These are phyloP conservation scores for Tripterygium wilfordii DNA, from an alignment of 177 flowering plant genomes.

Conservation along the genomic window DNA sequence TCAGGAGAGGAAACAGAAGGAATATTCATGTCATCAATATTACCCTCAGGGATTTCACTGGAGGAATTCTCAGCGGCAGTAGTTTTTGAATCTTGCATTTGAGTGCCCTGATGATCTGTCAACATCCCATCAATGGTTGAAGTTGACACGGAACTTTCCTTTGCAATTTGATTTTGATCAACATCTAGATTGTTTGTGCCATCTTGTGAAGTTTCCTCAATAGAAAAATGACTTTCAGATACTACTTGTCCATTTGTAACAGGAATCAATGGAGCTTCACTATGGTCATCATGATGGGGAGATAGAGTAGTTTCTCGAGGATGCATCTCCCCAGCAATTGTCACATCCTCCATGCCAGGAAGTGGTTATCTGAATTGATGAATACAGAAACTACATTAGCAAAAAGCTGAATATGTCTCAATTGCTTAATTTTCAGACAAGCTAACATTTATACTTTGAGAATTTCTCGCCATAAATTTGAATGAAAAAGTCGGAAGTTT, in stretches of 20 bases:
- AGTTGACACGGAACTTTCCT: neutral
- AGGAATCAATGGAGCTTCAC: constrained; percentile 9
- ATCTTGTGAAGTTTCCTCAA: constrained; percentile 12
- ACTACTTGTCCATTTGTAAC: constrained; percentile 15
- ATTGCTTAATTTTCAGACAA: too few species aligned
- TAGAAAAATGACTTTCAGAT: constrained; percentile 12
- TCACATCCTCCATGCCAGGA: constrained; percentile 50
- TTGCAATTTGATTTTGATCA: constrained; percentile 8
- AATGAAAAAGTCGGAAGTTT: too few species aligned
- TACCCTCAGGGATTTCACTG: too few species aligned
- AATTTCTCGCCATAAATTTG: too few species aligned
- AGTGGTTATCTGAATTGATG: constrained; percentile 10
- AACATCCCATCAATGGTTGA: constrained; percentile 8
- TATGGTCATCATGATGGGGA: constrained; percentile 14
- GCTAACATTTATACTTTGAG: too few species aligned
- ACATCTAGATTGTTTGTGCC: constrained; percentile 8
- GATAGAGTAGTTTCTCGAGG: constrained; percentile 24
- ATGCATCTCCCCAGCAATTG: constrained; percentile 15
- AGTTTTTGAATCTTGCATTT: constrained; percentile 4
- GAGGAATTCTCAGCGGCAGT: neutral
- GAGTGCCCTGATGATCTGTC: constrained; percentile 1
- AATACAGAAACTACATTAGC: neutral
- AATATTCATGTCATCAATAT: neutral
- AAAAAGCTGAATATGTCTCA: neutral
- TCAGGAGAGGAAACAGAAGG: constrained; percentile 12